Percentiles rank a stretch among this genome's conserved stretches.
These are phyloP conservation scores for Erodium moschatum DNA, from an alignment of 441 rosid genomes.

Conservation along the genomic window DNA sequence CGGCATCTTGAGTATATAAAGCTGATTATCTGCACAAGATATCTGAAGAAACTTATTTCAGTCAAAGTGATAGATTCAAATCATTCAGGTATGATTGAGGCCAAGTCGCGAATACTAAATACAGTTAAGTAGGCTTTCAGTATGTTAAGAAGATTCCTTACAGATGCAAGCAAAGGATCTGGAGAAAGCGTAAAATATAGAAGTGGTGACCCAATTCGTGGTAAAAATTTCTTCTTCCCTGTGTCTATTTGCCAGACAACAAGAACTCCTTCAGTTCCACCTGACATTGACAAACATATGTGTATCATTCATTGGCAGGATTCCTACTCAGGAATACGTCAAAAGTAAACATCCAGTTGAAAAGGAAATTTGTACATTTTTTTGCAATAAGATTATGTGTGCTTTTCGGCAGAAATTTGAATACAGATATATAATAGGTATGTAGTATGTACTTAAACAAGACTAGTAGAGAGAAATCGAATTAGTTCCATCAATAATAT, in stretches of 20 bases:
- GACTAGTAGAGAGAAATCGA: background rate
- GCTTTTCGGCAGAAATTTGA: background rate
- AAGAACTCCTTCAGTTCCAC: slow-evolving; percentile 97
- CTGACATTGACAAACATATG: slow-evolving; percentile 26
- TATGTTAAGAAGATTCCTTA: slow-evolving; percentile 30
- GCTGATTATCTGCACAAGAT: slow-evolving; percentile 94
- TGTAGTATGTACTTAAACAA: background rate
- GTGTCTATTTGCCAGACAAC: slow-evolving; percentile 98
- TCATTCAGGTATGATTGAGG: slow-evolving; percentile 6
- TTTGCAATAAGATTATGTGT: background rate
- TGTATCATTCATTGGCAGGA: background rate
- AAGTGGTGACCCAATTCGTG: slow-evolving; percentile 89
- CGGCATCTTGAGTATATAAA: slow-evolving; percentile 83
- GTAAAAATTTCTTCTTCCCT: slow-evolving; percentile 90
- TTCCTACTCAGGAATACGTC: background rate
- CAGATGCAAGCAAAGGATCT: slow-evolving; percentile 80
- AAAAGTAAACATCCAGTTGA: slow-evolving; percentile 2
- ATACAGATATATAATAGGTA: background rate
- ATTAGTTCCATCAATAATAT: background rate
- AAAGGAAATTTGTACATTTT: background rate
- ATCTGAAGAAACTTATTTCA: slow-evolving; percentile 43
- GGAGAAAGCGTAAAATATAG: slow-evolving; percentile 58
- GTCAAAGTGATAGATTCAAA: slow-evolving; percentile 15
- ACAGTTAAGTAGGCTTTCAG: slow-evolving; percentile 4
- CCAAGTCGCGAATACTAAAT: slow-evolving; percentile 14